A percentile compares a stretch with the other conserved stretches of the same genome.
Evolutionary conservation across 1,139 yeast genomes (phyloP).

Genomic region (Hyphopichia buzzinii): DNA sequence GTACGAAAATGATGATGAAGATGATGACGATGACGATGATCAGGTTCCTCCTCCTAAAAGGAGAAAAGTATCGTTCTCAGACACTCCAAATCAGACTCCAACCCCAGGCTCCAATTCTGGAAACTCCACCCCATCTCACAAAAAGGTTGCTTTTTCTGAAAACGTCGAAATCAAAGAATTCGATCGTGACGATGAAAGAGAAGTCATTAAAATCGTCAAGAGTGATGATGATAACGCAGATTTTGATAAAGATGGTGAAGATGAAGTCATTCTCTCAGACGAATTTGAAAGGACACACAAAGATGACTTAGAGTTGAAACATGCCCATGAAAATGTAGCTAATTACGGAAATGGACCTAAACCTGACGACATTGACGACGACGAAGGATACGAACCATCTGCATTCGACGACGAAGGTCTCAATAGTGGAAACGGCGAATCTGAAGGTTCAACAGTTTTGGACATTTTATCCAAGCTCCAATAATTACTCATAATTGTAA

Average conservation of each 20-base stretch:
- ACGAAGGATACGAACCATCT: constrained; percentile 11
- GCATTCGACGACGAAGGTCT: constrained; percentile 12
- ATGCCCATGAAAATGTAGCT: constrained; percentile 17
- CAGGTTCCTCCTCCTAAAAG: constrained; percentile 20
- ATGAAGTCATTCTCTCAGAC: constrained; percentile 12
- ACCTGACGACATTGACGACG: constrained; percentile 14
- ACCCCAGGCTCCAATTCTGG: constrained; percentile 20
- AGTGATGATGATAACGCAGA: constrained; percentile 22
- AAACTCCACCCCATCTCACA: constrained; percentile 26
- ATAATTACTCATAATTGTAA: not conserved
- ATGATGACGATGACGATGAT: constrained; percentile 12
- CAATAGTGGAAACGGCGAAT: constrained; percentile 1
- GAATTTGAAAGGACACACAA: constrained; percentile 25
- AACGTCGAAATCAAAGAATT: constrained; percentile 46
- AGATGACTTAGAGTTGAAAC: constrained; percentile 31
- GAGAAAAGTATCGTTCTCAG: constrained; percentile 14
- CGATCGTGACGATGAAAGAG: constrained; percentile 35
- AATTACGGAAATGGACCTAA: constrained; percentile 11
- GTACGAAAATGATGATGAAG: constrained; percentile 29
- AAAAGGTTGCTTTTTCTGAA: constrained; percentile 47
- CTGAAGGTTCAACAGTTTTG: constrained; percentile 19
- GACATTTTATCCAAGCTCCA: constrained; percentile 33
- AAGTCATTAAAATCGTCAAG: constrained; percentile 16
- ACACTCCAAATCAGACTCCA: constrained; percentile 5
- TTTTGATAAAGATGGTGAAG: constrained; percentile 16